A percentile compares a stretch with the other conserved stretches of the same genome.
These are phyloP conservation scores for Colletotrichum cordylinicola DNA, from an alignment of 2,329 filamentous ascomycete genomes.

Conservation along the genomic window DNA sequence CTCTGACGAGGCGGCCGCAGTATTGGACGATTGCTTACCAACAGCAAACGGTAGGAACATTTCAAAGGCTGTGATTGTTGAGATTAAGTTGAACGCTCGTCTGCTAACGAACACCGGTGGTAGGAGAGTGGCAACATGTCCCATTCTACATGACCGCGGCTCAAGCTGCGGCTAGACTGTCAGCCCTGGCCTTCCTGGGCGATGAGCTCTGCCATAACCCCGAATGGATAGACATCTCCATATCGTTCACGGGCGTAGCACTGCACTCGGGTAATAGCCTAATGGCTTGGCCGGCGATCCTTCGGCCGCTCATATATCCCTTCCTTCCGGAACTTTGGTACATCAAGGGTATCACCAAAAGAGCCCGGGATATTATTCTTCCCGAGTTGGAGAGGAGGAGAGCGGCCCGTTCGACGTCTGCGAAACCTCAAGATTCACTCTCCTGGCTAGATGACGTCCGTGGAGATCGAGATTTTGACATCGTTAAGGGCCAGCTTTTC, in stretches of 20 bases:
- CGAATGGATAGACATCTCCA: background rate
- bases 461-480: background rate
- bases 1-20: background rate
- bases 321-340: background rate
- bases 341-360: background rate
- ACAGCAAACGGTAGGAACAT: background rate
- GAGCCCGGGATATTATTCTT: background rate
- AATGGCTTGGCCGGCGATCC: background rate
- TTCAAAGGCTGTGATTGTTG: background rate
- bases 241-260: background rate
- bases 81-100: accelerated
- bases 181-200: background rate
- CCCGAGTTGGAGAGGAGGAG: background rate
- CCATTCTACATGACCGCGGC: background rate
- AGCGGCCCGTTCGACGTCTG: background rate
- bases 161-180: background rate
- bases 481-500: background rate
- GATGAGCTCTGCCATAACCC: background rate
- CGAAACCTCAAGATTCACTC: background rate
- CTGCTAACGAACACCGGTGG: background rate
- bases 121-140: background rate
- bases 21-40: background rate
- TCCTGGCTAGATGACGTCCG: background rate
- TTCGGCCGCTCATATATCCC: background rate
- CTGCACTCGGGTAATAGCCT: background rate